Base-by-base conservation (phyloP, 2,329 filamentous ascomycete genomes). In the Hypoxylon sp. region DNA sequence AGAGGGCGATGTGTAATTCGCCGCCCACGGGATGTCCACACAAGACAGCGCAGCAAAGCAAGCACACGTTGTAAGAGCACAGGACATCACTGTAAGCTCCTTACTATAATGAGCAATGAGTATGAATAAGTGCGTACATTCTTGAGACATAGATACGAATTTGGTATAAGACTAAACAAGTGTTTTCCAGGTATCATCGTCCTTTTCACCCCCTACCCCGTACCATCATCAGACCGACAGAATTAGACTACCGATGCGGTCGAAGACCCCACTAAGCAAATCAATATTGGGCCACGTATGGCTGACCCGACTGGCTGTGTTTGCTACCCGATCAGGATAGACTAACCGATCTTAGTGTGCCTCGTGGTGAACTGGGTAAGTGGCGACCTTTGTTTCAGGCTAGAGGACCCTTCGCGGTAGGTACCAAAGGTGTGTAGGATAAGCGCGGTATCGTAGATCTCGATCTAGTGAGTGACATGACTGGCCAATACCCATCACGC, bases 31-130 rank as follows among this genome's bases (percentile, higher is more conserved):
- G 39, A 34, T 37, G 56, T 37, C 47, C 19, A 21, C 47, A 11
- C 19, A 60, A 21, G 16, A 19, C 39, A 7, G 14, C 21, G n/a
- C n/a, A n/a, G n/a, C n/a, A n/a, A n/a, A 19, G 37, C 23, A 12
- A n/a, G 21, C 30, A 19, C 53, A 52, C 30, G 47, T 58, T 27
- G 32, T n/a, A 25, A n/a, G 16, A 37, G 37, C 53, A 46, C 9
- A 46, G 53, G 41, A 27, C 3, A 25, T 30, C n/a, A 14, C 39
- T 46, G 21, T 16, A 34, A 12, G 41, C 32, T 37, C 9, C 30
- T 25, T 47, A 11, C 34, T 27, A 52, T 60, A 48, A 63, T 52
- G 30, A 63, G 46, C 59, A 62, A 46, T 48, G 23, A 50, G 21
- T 48, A 39, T 39, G 7, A 19, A 39, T 39, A 8, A 39, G 51